phyloP scores from a whole-genome alignment of 2,329 filamentous ascomycete species.

The Hymenoscyphus repandus region DNA sequence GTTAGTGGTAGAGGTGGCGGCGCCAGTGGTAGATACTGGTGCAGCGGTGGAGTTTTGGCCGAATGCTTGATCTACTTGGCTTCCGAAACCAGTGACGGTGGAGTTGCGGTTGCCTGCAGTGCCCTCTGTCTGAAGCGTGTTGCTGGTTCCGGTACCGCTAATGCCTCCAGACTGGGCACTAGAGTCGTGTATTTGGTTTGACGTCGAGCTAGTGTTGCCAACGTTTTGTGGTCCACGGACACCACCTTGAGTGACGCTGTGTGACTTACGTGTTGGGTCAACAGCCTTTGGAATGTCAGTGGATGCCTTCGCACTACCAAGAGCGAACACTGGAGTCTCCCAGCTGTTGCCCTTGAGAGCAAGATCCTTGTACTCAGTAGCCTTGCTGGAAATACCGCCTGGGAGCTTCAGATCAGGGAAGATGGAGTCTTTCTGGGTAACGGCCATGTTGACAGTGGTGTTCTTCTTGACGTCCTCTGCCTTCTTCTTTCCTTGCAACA shows the following conservation, averaged over 20 bases:
- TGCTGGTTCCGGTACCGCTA: background rate
- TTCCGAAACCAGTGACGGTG: slow-evolving; percentile 29
- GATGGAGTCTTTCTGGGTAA: slow-evolving; percentile 84
- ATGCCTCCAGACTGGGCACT: background rate
- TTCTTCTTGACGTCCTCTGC: slow-evolving; percentile 61
- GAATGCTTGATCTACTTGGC: slow-evolving; percentile 27
- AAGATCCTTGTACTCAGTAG: slow-evolving; percentile 86
- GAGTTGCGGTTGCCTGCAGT: slow-evolving; percentile 2
- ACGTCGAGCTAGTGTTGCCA: slow-evolving; percentile 17
- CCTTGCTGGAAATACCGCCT: slow-evolving; percentile 86
- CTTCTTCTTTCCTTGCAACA: slow-evolving; percentile 75
- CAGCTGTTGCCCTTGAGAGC: slow-evolving; percentile 85
- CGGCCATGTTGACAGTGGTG: slow-evolving; percentile 74
- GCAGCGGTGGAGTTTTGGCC: slow-evolving; percentile 10
- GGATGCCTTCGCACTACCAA: slow-evolving; percentile 72
- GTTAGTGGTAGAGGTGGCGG: background rate
- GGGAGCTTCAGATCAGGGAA: slow-evolving; percentile 85
- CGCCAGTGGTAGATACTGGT: background rate
- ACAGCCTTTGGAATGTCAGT: slow-evolving; percentile 58
- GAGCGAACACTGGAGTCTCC: slow-evolving; percentile 90
- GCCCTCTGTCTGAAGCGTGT: slow-evolving; percentile 1
- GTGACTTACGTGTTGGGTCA: slow-evolving; percentile 49
- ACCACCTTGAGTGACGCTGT: slow-evolving; percentile 23
- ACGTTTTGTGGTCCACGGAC: slow-evolving; percentile 24
- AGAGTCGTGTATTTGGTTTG: background rate